Evolutionary conservation across 202 grass and related monocot genomes (phyloP).

Genomic region (Cymbopogon flexuosus): DNA sequence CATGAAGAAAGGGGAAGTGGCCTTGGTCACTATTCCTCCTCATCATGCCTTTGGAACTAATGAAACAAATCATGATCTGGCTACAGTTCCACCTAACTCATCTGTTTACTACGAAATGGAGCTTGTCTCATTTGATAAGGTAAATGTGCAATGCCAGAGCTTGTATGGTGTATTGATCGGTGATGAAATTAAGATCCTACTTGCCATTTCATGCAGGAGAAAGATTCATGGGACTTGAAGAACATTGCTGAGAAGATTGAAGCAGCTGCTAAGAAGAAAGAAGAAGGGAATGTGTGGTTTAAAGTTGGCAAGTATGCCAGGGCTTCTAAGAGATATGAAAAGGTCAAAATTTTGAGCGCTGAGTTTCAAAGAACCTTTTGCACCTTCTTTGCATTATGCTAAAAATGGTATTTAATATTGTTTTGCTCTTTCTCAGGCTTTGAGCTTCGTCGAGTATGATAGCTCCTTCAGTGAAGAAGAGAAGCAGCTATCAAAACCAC

Average conservation of each 20-base stretch:
- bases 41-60: constrained; percentile 53
- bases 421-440: constrained; percentile 39
- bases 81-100: constrained; percentile 51
- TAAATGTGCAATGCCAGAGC: not conserved
- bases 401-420: not conserved
- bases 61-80: constrained; percentile 60
- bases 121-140: constrained; percentile 79
- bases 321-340: constrained; percentile 79
- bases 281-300: constrained; percentile 80
- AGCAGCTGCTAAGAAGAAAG: constrained; percentile 73
- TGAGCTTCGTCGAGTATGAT: constrained; percentile 60
- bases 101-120: constrained; percentile 61
- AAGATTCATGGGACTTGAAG: constrained; percentile 81
- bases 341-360: constrained; percentile 33
- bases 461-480: constrained; percentile 74
- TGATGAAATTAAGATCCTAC: not conserved
- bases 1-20: constrained; percentile 79
- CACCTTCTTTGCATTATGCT: not conserved
- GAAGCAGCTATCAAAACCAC: constrained; percentile 48
- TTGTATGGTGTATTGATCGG: not conserved
- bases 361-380: not conserved
- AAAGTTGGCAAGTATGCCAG: constrained; percentile 63
- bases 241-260: constrained; percentile 65
- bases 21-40: constrained; percentile 56
- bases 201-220: constrained; percentile 39